Percentiles rank a stretch among this genome's conserved stretches.
Conservation (phyloP, 768 basidiomycete species). For the Suillus placidus region DNA sequence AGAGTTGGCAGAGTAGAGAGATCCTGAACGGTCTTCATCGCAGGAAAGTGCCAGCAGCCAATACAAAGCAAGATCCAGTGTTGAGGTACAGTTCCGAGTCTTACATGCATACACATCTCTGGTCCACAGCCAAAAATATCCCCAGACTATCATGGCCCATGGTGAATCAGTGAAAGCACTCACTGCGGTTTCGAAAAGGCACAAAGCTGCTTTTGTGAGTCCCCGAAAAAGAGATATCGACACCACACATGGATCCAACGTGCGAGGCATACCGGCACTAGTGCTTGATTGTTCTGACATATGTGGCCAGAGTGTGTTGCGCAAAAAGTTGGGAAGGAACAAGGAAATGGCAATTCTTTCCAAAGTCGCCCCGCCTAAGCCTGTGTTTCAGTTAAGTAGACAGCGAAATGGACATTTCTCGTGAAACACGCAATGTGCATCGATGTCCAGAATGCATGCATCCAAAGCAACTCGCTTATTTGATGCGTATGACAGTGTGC, state of each 20-base stretch:
- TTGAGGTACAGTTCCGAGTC: neutral
- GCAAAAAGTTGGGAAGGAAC: neutral
- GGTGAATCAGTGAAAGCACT: neutral
- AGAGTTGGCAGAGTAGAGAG: conserved; percentile 19
- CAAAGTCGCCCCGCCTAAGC: neutral
- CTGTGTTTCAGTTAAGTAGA: neutral
- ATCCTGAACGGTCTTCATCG: neutral
- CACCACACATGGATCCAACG: neutral
- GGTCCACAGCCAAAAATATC: neutral
- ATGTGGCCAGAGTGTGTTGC: neutral
- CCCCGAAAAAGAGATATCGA: neutral
- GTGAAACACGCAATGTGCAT: neutral
- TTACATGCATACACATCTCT: neutral
- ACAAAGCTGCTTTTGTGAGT: neutral
- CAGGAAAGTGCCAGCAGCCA: neutral
- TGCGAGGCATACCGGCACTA: neutral
- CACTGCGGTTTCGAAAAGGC: too few species aligned
- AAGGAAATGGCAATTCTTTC: neutral
- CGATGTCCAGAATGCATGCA: neutral
- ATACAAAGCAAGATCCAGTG: neutral
- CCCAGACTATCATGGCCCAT: neutral
- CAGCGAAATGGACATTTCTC: neutral
- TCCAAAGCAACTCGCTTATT: neutral
- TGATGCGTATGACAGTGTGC: neutral
- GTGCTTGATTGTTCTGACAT: neutral